A percentile compares a stretch with the other conserved stretches of the same genome.
Conservation (phyloP, 2,329 filamentous ascomycete genomes). For the Cyanodermella asteris region DNA sequence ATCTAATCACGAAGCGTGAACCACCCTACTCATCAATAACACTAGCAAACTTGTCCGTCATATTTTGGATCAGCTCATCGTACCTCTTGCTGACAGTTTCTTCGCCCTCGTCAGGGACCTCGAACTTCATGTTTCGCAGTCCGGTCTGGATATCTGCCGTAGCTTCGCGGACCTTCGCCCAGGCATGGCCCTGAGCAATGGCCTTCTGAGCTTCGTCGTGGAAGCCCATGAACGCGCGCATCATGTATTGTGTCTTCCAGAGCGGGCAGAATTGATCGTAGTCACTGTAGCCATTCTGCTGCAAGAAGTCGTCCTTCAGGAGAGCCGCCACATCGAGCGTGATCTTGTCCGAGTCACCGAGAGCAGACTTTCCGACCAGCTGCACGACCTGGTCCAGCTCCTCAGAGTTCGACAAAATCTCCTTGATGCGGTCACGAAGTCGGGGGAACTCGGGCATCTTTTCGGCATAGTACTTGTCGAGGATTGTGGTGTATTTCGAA, state of each 20-base stretch:
- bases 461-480: conserved; percentile 90
- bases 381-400: conserved; percentile 97
- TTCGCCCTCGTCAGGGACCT: conserved; percentile 69
- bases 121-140: conserved; percentile 89
- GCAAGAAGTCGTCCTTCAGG: conserved; percentile 95
- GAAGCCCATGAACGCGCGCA: conserved; percentile 98
- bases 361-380: conserved; percentile 87
- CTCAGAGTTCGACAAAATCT: conserved; percentile 83
- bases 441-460: conserved; percentile 84
- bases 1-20: too few relatives aligned
- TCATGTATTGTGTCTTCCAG: conserved; percentile 99
- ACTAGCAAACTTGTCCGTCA: conserved; percentile 94
- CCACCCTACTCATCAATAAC: conserved; percentile 68
- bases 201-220: conserved; percentile 96
- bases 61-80: conserved; percentile 70
- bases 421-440: conserved; percentile 78
- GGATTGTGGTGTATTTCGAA: conserved; percentile 77
- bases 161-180: conserved; percentile 79
- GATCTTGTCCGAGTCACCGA: conserved; percentile 96
- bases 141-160: conserved; percentile 70
- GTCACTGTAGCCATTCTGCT: conserved; percentile 97
- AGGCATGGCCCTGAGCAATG: conserved; percentile 70
- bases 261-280: conserved; percentile 98
- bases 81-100: conserved; percentile 77
- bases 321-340: conserved; percentile 78